Base-by-base conservation (phyloP, 805 yeast genomes). In the Candida taoyuanica region DNA sequence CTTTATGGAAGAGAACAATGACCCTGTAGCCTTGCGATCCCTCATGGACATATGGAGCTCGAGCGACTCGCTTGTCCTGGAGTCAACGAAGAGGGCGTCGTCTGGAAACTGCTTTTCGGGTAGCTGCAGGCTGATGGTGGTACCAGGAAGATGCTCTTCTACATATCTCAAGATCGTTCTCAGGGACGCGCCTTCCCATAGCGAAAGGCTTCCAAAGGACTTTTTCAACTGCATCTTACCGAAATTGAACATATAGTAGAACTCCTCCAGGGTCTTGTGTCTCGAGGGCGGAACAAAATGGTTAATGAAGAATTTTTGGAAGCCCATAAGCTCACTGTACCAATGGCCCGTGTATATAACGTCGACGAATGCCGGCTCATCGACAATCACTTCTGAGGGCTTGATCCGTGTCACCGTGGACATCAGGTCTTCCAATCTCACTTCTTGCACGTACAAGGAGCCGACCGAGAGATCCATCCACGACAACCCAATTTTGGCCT, bases 381-480 rank as follows among this genome's bases (percentile, higher is more conserved):
- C 68, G 4, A 89, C 52, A 9, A 91, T 52, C 12, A 91, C 75
- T 51, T 91, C 98, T 26, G 80, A 73, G 0, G 98, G 98, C 33
- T 71, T 71, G 6, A 93, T 78, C 42, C 97, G 70, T 0, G 91
- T 69, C 1, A 93, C 63, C 29, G 86, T 86, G 5, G 93, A 73
- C 34, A 79, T 69, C 3, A 89, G 60, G 18, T 78, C 81, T 5
- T 68, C 72, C 16, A 81, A 53, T 1, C 72, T 68, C 0, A 85
- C 75, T 33, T 75, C 74, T 52, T 86, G 85, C 3, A 82, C 83
- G 50, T 68, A 77, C 31, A 86, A 74, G 17, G 78, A 78, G 0
- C 98, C 97, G 1, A 91, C 76, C 0, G 93, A 82, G 0, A 91
- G 66, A 61, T 93, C 98, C 30, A 82, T 74, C 98, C 98, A 93